phyloP scores from a whole-genome alignment of 192 early-diverging fungal species.

The Entomortierella chlamydospora region DNA sequence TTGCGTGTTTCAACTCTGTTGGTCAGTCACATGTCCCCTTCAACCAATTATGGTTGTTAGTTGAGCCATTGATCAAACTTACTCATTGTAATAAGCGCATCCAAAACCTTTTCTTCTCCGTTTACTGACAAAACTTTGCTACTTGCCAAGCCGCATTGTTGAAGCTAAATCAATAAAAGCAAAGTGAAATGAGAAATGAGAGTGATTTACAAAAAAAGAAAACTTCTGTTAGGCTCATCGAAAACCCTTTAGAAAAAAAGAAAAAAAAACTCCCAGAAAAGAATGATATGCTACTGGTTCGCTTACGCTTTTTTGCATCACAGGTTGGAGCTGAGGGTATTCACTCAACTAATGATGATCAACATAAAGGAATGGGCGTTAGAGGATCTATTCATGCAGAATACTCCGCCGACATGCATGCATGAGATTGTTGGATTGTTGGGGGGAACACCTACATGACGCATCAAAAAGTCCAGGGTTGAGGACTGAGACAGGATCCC shows the following conservation, averaged over 20 bases:
- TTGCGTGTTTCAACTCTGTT: neutral
- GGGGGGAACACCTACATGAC: constrained; percentile 64
- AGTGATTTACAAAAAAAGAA: too few relatives aligned
- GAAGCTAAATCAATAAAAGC: constrained; percentile 26
- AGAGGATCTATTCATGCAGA: too few relatives aligned
- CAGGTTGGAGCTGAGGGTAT: constrained; percentile 40
- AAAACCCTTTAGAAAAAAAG: neutral
- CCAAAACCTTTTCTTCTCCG: constrained; percentile 42
- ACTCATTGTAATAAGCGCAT: constrained; percentile 50
- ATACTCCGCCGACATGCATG: too few relatives aligned
- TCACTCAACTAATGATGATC: constrained; percentile 29
- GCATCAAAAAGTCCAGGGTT: constrained; percentile 74
- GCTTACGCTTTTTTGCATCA: constrained; percentile 50
- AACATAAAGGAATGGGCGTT: neutral
- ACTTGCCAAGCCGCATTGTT: constrained; percentile 31
- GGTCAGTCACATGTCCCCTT: neutral
- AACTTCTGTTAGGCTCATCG: neutral
- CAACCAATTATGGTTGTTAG: neutral
- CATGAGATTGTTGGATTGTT: too few relatives aligned
- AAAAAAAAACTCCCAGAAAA: too few relatives aligned
- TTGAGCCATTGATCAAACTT: neutral
- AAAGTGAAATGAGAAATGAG: too few relatives aligned
- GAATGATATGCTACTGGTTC: neutral
- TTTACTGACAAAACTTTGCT: constrained; percentile 40
- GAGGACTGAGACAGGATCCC: constrained; percentile 85